These are phyloP conservation scores for Plasmodium gaboni DNA, from an alignment of 169 alveolate species.

Conservation along the genomic window DNA sequence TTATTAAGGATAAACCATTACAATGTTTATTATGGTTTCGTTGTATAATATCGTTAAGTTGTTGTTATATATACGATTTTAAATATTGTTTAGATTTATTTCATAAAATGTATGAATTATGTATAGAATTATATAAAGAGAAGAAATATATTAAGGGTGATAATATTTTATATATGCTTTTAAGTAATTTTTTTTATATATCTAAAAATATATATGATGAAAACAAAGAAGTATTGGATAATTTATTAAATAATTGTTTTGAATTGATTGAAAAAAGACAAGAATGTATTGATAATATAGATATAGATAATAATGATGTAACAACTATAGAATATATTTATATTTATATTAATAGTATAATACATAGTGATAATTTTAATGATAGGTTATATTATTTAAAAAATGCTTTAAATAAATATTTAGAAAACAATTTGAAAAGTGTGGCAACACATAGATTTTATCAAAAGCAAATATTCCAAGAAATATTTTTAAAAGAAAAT, in stretches of 20 bases:
- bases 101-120: constrained; percentile 33
- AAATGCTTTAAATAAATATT: constrained; percentile 38
- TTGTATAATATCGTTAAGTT: constrained; percentile 67
- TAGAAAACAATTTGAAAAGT: constrained; percentile 68
- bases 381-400: constrained; percentile 73
- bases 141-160: constrained; percentile 58
- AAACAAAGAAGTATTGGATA: constrained; percentile 48
- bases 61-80: constrained; percentile 61
- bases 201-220: constrained; percentile 67
- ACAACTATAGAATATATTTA: constrained; percentile 60
- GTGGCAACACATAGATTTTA: constrained; percentile 76
- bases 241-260: constrained; percentile 34
- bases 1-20: constrained; percentile 27
- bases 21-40: constrained; percentile 73
- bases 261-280: constrained; percentile 69
- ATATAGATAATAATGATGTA: constrained; percentile 60
- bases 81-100: constrained; percentile 49
- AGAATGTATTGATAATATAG: constrained; percentile 58
- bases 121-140: constrained; percentile 65
- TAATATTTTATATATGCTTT: constrained; percentile 55
- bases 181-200: constrained; percentile 75
- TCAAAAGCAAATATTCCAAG: constrained; percentile 72
- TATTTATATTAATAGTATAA: constrained; percentile 60
- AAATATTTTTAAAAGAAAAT: constrained; percentile 51
- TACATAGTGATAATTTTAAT: constrained; percentile 72